Conservation (phyloP, 164 flowering plant species). For the Aristolochia contorta region DNA sequence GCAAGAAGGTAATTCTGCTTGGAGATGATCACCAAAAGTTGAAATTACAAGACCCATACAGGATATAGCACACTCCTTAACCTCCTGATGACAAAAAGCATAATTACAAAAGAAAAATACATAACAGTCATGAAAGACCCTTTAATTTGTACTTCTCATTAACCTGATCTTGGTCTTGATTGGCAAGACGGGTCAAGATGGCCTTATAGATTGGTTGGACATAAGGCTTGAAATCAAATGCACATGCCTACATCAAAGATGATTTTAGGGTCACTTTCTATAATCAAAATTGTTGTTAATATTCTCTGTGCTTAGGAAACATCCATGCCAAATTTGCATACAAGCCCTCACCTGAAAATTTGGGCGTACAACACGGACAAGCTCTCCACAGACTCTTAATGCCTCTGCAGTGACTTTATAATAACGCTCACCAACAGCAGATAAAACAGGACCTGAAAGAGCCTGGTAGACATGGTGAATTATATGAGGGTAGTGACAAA, state of each 20-base stretch:
- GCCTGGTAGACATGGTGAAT: constrained; percentile 36
- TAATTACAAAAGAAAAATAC: not conserved
- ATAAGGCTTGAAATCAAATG: constrained; percentile 78
- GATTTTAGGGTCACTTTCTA: not conserved
- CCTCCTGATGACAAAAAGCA: too few relatives aligned
- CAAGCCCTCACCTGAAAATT: constrained; percentile 45
- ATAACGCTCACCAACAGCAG: constrained; percentile 94
- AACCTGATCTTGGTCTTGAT: constrained; percentile 99
- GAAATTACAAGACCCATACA: constrained; percentile 96
- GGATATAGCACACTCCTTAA: constrained; percentile 97
- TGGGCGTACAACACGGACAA: constrained; percentile 91
- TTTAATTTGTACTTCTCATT: constrained; percentile 3
- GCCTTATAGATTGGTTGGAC: constrained; percentile 86
- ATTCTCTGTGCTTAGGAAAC: too few relatives aligned
- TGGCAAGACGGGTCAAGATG: constrained; percentile 81
- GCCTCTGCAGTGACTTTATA: constrained; percentile 99
- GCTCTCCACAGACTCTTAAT: constrained; percentile 91
- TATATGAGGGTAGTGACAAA: not conserved
- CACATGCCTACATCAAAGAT: constrained; percentile 35
- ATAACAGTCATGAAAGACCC: not conserved
- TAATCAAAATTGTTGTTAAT: not conserved
- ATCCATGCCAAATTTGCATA: too few relatives aligned
- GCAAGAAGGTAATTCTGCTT: constrained; percentile 60
- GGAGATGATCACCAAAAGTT: constrained; percentile 91
- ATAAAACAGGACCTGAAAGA: constrained; percentile 70